phyloP scores from a whole-genome alignment of 805 yeast species.

The Sugiyamaella mastotermitis region DNA sequence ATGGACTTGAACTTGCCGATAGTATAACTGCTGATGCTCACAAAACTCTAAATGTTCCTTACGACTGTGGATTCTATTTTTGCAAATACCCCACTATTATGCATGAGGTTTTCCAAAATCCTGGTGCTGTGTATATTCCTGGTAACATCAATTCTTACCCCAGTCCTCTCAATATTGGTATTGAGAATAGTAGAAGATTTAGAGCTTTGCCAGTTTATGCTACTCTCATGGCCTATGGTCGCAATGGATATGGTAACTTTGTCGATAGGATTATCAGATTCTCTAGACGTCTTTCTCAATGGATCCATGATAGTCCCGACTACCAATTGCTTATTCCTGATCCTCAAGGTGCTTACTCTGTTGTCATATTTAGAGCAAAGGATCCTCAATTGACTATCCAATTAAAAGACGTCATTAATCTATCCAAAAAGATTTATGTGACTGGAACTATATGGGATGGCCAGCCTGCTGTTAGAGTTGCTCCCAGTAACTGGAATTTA shows the following conservation, averaged over 20 bases:
- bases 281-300: constrained; percentile 12
- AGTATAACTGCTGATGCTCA: constrained; percentile 22
- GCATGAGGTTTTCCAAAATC: constrained; percentile 16
- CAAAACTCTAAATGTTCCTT: constrained; percentile 23
- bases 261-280: constrained; percentile 14
- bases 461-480: constrained; percentile 19
- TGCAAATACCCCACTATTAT: constrained; percentile 7
- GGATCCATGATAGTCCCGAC: constrained; percentile 10
- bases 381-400: constrained; percentile 6
- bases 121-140: constrained; percentile 20
- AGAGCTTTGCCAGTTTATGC: constrained; percentile 20
- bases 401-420: constrained; percentile 15
- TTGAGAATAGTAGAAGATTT: constrained; percentile 22
- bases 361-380: constrained; percentile 20
- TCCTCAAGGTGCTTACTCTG: constrained; percentile 10
- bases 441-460: constrained; percentile 20
- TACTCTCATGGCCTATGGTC: constrained; percentile 21
- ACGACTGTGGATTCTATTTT: constrained; percentile 21
- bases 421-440: constrained; percentile 15
- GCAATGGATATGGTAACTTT: constrained; percentile 13
- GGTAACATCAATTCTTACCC: neutral
- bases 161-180: constrained; percentile 18
- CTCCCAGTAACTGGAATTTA: constrained; percentile 21
- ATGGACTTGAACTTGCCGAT: constrained; percentile 21
- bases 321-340: constrained; percentile 15